A percentile compares a stretch with the other conserved stretches of the same genome.
Conservation (phyloP, 768 basidiomycete species). For the Termitomyces sp. region DNA sequence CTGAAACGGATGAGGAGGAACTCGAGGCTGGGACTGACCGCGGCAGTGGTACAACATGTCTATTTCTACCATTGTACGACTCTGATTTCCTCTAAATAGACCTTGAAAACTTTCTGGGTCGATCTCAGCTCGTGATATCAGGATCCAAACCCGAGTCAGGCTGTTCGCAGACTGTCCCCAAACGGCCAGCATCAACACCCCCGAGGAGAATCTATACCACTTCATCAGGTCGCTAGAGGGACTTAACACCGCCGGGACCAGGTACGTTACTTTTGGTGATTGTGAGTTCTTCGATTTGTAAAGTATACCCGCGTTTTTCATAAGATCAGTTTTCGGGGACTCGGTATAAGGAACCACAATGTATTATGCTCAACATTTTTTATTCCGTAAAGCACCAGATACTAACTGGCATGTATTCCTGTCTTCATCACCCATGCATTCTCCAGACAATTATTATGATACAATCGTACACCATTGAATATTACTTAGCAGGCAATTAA, state of each 20-base stretch:
- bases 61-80: background rate
- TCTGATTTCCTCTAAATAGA: background rate
- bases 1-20: slow-evolving; percentile 7
- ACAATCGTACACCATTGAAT: background rate
- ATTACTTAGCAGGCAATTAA: background rate
- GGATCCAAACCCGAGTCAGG: background rate
- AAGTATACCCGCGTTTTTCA: too few species aligned
- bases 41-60: slow-evolving; percentile 3
- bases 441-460: background rate
- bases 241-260: slow-evolving; percentile 12
- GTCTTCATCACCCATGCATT: background rate
- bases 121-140: background rate
- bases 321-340: background rate
- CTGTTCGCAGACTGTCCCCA: slow-evolving; percentile 7
- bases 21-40: background rate
- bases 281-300: background rate
- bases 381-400: background rate
- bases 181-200: slow-evolving; percentile 9
- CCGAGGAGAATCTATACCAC: slow-evolving; percentile 34
- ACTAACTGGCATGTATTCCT: background rate
- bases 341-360: background rate
- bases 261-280: background rate
- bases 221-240: slow-evolving; percentile 34
- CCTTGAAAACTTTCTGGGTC: background rate
- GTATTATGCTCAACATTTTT: background rate